These are phyloP conservation scores for Solanum tacnaense DNA, from an alignment of 257 asterid genomes.

Conservation along the genomic window DNA sequence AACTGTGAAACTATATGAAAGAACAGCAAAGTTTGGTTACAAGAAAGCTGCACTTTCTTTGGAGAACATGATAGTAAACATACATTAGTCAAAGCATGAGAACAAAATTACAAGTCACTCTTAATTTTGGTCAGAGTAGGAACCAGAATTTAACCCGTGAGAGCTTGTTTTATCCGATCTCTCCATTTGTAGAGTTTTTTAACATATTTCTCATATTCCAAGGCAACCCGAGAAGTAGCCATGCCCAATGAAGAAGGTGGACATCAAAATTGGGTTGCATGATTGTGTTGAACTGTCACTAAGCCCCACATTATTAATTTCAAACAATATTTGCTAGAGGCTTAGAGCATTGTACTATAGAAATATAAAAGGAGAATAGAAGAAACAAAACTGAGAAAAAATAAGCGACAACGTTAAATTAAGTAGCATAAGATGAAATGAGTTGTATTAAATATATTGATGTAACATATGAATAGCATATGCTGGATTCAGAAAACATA, in stretches of 20 bases:
- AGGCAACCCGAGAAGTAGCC: neutral
- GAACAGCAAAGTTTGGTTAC: neutral
- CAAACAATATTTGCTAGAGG: neutral
- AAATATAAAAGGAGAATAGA: neutral
- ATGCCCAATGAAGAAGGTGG: neutral
- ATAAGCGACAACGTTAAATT: neutral
- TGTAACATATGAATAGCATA: neutral
- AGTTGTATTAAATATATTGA: neutral
- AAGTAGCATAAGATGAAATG: neutral
- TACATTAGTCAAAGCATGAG: neutral
- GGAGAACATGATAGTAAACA: neutral
- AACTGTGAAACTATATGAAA: neutral
- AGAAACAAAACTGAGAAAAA: neutral
- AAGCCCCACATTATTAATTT: neutral
- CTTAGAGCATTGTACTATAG: neutral
- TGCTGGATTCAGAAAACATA: neutral
- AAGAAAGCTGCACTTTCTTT: neutral
- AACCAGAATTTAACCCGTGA: neutral
- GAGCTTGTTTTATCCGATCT: neutral
- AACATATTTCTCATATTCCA: neutral
- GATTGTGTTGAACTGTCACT: neutral
- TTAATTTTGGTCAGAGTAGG: neutral
- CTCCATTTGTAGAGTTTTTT: neutral
- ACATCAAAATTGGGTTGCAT: neutral
- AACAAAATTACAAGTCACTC: neutral